These are phyloP conservation scores for Phalaenopsis hybrid DNA, from an alignment of 116 monocot species.

Conservation along the genomic window DNA sequence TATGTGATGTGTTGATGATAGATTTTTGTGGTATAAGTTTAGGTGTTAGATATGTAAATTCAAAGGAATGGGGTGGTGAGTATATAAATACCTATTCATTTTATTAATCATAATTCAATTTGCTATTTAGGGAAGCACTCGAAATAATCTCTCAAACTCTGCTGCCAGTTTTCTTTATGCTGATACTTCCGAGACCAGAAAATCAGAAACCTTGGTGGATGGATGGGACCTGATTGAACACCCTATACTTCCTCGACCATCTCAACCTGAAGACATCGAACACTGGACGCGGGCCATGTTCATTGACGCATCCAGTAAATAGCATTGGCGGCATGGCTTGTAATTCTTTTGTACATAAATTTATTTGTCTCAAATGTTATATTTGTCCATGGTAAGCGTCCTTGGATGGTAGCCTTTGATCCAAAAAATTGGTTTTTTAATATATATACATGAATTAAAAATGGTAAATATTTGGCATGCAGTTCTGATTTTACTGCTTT, in stretches of 20 bases:
- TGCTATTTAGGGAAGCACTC: constrained; percentile 25
- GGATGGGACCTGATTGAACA: constrained; percentile 95
- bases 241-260: constrained; percentile 78
- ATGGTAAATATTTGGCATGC: background rate
- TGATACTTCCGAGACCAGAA: constrained; percentile 32
- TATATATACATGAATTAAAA: background rate
- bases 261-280: constrained; percentile 76
- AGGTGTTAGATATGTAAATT: no score
- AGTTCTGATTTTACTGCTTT: background rate
- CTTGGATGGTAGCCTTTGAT: background rate
- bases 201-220: constrained; percentile 62
- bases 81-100: no score
- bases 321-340: background rate
- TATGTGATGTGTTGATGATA: no score
- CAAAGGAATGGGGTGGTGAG: no score
- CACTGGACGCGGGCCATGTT: constrained; percentile 96
- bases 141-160: constrained; percentile 39
- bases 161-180: constrained; percentile 53
- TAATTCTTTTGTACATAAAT: background rate
- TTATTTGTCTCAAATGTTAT: no score
- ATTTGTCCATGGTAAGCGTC: no score
- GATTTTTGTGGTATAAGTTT: no score
- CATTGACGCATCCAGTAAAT: constrained; percentile 64
- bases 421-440: background rate
- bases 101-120: background rate